Evolutionary conservation across 2,329 filamentous ascomycete species (phyloP).

Genomic region (Lecanoromycetidae sp.): DNA sequence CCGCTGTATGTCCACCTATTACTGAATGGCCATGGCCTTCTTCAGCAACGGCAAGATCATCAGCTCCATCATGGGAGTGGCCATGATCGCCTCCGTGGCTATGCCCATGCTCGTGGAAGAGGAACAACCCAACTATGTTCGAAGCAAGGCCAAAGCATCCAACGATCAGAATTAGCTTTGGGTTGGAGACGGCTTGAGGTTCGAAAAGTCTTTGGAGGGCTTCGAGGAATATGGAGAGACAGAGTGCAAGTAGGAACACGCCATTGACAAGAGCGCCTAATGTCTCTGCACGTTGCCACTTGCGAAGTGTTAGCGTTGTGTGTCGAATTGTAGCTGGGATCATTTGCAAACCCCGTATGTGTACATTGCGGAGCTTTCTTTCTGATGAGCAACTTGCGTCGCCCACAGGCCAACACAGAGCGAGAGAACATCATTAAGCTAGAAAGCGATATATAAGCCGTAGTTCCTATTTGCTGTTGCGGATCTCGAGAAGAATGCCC

Average conservation of each 20-base stretch:
- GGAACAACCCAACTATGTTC: constrained; percentile 76
- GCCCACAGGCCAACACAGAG: constrained; percentile 89
- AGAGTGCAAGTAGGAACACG: constrained; percentile 92
- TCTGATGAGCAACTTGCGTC: constrained; percentile 74
- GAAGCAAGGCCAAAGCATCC: constrained; percentile 75
- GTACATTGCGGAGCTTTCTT: constrained; percentile 71
- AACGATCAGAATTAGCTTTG: constrained; percentile 77
- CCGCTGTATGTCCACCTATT: constrained; percentile 22
- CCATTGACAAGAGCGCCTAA: constrained; percentile 93
- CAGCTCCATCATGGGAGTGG: constrained; percentile 30
- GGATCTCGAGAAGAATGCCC: not conserved
- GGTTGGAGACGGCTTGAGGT: constrained; percentile 74
- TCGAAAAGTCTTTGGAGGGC: constrained; percentile 86
- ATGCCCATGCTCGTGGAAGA: constrained; percentile 90
- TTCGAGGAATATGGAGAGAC: constrained; percentile 91
- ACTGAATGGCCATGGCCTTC: constrained; percentile 34
- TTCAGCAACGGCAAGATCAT: constrained; percentile 38
- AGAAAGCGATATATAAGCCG: not conserved
- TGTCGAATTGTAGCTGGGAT: constrained; percentile 5
- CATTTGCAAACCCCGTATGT: constrained; percentile 68
- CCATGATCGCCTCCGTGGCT: constrained; percentile 53
- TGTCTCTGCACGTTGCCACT: constrained; percentile 97
- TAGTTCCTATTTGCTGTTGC: constrained; percentile 17
- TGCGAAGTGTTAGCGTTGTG: constrained; percentile 20
- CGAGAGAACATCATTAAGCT: constrained; percentile 96